Base-by-base conservation (phyloP, 257 asterid genomes). In the Lycium barbarum region DNA sequence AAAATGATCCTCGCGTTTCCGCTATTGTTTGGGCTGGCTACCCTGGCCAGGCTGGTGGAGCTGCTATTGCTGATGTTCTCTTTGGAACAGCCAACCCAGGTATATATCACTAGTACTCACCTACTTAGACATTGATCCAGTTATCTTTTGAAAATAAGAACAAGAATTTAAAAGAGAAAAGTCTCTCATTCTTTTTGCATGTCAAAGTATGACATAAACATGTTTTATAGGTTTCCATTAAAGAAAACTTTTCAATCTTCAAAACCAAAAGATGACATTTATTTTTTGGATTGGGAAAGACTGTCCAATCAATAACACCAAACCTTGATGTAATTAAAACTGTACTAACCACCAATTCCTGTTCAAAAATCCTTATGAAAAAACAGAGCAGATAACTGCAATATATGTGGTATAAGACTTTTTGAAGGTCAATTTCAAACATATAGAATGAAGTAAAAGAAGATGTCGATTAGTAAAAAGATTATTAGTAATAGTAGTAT, bases 11-110 rank as follows among this genome's bases (percentile, higher is more conserved):
- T 0, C 90, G 88, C n/a, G 82, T 96, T 47, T 84, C 91, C 0
- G 96, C 91, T 61, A 94, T 94, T 26, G 5, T 96, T 18, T 96
- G 99, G 99, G 97, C 85, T 63, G 99, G 99, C 7, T 96, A 94
- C 70, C 99, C 99, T 18, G 98, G 99, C 17, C 97, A 96, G 55
- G 97, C 97, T 6, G 99, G 99, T 33, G 98, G 98, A 1, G 83
- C 94, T 38, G 98, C 98, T 55, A 93, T 95, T 83, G 98, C 98
- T 65, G 98, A 96, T 90, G 88, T 96, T 11, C 20, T 96, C 76
- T 96, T 90, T 86, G 99, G 99, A 68, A 86, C 92, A 1, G 79
- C 89, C 49, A 93, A 95, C 87, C 99, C 98, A 86, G 98, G 99
- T 95, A 89, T 4, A 33, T 49, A 11, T 62, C 11, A 35, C 82